phyloP scores from a whole-genome alignment of 345 rosid genomes.

The Citrus hindsii region DNA sequence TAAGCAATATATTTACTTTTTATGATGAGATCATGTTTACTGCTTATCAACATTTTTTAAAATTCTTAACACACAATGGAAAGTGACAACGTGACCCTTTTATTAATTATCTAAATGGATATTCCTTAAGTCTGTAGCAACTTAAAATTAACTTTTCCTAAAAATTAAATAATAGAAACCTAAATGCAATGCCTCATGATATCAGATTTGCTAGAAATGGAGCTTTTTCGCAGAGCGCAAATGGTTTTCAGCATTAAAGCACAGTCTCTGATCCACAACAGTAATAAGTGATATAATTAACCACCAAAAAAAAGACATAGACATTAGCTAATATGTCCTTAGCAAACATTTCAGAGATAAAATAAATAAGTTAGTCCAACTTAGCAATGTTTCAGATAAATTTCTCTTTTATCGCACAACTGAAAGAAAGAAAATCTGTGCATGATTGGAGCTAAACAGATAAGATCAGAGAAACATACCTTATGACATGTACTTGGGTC shows the following conservation, averaged over 20 bases:
- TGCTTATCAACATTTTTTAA: not conserved
- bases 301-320: no score
- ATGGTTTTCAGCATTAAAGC: no score
- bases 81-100: not conserved
- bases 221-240: no score
- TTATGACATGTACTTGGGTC: conserved; percentile 84
- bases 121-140: not conserved
- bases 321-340: not conserved
- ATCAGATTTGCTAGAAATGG: not conserved
- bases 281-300: no score
- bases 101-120: not conserved
- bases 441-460: not conserved
- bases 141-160: not conserved
- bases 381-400: not conserved
- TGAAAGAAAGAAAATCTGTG: not conserved
- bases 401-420: not conserved
- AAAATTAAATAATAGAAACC: not conserved
- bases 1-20: no score
- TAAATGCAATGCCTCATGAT: not conserved
- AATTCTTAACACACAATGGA: not conserved
- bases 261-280: no score
- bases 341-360: not conserved
- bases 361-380: not conserved
- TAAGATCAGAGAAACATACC: conserved; percentile 29
- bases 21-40: not conserved